Evolutionary conservation across 768 basidiomycete genomes (phyloP).

Genomic region (Gelatoporia subvermispora): DNA sequence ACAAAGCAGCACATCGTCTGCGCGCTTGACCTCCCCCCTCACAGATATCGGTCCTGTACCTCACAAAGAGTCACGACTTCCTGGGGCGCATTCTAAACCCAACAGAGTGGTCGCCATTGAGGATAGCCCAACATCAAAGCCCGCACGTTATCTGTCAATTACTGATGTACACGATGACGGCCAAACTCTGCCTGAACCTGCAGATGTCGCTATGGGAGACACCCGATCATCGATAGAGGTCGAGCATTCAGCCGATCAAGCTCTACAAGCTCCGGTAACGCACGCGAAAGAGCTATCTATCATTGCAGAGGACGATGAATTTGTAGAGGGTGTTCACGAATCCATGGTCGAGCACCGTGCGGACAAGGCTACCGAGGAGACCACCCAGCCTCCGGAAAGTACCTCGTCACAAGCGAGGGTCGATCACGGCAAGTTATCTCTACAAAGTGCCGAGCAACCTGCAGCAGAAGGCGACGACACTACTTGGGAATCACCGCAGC

Average conservation of each 20-base stretch:
- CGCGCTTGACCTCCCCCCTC: background rate
- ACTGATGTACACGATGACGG: background rate
- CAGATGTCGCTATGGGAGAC: background rate
- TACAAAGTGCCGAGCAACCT: background rate
- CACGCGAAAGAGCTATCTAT: constrained; percentile 50
- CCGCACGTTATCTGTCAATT: too few species aligned
- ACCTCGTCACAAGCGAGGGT: background rate
- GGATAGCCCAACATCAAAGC: constrained; percentile 11
- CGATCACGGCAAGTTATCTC: constrained; percentile 3
- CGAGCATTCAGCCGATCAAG: background rate
- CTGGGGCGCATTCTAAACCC: constrained; percentile 5
- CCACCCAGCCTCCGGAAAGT: background rate
- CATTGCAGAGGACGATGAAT: constrained; percentile 70
- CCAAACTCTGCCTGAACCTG: background rate
- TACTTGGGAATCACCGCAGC: constrained; percentile 1
- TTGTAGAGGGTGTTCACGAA: constrained; percentile 32
- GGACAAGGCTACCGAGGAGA: background rate
- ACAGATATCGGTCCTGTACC: background rate
- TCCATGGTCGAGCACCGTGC: constrained; percentile 1
- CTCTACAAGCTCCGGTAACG: background rate
- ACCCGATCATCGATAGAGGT: too few species aligned
- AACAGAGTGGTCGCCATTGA: constrained; percentile 15
- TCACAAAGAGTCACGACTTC: background rate
- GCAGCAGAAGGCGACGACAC: background rate
- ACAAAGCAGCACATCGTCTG: background rate